Conservation (phyloP, 148 eudicot genomes). For the Amaranthus hypochondriacus region DNA sequence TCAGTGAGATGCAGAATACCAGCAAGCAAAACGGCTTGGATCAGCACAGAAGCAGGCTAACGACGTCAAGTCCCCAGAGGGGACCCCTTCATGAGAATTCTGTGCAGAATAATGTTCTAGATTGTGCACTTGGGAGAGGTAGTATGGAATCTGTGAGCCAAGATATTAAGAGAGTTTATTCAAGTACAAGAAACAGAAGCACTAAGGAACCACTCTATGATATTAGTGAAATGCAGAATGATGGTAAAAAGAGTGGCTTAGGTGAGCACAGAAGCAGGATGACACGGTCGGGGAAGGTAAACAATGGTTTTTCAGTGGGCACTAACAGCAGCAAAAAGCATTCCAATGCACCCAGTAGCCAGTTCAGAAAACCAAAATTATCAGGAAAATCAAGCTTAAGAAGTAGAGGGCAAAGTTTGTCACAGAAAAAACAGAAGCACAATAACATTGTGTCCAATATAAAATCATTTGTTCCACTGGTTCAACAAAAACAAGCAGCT, state of each 20-base stretch:
- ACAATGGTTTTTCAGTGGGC: constrained; percentile 39
- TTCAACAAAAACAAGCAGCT: constrained; percentile 76
- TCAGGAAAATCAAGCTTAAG: constrained; percentile 47
- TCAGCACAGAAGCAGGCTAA: constrained; percentile 26
- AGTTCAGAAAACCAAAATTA: constrained; percentile 45
- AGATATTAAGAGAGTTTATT: constrained; percentile 22
- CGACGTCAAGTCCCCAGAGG: constrained; percentile 17
- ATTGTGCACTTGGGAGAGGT: constrained; percentile 28
- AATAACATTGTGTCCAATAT: constrained; percentile 77
- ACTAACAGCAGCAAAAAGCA: constrained; percentile 39
- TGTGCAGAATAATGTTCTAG: constrained; percentile 17
- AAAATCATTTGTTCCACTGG: constrained; percentile 76
- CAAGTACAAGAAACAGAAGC: too few species aligned
- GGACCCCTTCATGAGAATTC: constrained; percentile 41
- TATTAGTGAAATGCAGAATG: constrained; percentile 32
- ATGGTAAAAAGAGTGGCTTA: constrained; percentile 31
- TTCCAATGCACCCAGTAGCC: constrained; percentile 37
- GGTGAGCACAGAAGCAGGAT: constrained; percentile 27
- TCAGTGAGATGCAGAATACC: constrained; percentile 33
- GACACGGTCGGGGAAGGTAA: constrained; percentile 44
- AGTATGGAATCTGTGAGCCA: constrained; percentile 35
- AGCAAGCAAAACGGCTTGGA: constrained; percentile 28
- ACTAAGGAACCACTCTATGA: too few species aligned
- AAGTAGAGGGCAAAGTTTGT: constrained; percentile 48
- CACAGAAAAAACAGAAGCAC: constrained; percentile 50